phyloP scores from a whole-genome alignment of 163 green algal species.

The Chlorella variabilis region DNA sequence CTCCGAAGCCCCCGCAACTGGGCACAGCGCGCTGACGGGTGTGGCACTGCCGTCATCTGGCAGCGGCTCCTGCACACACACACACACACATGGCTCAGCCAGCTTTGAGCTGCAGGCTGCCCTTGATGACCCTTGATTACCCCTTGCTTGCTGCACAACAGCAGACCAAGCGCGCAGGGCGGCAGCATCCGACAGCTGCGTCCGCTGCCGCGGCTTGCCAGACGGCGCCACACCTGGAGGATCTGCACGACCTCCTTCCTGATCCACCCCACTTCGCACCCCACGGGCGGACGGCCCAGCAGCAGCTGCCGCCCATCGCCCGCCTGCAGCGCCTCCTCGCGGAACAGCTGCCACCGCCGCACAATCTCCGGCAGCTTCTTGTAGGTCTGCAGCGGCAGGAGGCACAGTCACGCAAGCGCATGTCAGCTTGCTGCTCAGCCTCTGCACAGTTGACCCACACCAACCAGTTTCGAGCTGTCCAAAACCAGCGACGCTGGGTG shows the following conservation, averaged over 20 bases:
- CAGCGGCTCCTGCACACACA: conserved; percentile 18
- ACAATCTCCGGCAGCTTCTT: conserved; percentile 43
- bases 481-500: neutral
- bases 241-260: conserved; percentile 31
- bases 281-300: conserved; percentile 33
- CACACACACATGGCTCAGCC: neutral
- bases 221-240: neutral
- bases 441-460: too few species aligned
- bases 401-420: neutral
- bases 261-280: conserved; percentile 29
- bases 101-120: neutral
- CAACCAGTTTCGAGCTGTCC: too few species aligned
- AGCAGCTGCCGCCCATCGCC: conserved; percentile 34
- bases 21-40: neutral
- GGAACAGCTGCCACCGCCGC: conserved; percentile 33
- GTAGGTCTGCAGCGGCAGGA: conserved; percentile 3
- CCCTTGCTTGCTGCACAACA: too few species aligned
- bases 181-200: neutral
- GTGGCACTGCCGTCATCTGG: neutral
- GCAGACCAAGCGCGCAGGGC: too few species aligned
- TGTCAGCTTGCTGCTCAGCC: too few species aligned
- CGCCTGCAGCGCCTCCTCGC: conserved; percentile 17
- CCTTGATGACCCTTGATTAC: too few species aligned
- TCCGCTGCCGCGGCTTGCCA: neutral
- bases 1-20: neutral